These are phyloP conservation scores for Croton setiger DNA, from an alignment of 441 rosid genomes.

Conservation along the genomic window DNA sequence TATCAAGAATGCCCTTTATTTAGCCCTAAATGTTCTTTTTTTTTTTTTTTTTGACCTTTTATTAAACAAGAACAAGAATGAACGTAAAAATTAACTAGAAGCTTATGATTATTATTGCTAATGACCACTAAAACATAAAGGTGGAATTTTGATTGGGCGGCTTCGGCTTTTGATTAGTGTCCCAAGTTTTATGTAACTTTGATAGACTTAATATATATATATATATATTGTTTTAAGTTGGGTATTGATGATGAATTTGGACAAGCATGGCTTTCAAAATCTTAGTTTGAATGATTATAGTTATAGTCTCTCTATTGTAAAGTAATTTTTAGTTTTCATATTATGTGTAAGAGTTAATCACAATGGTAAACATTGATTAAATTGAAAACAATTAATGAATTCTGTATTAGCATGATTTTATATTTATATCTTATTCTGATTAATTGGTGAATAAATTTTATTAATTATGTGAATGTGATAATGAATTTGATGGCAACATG, in stretches of 20 bases:
- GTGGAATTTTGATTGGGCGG: too few species aligned
- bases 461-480: too few species aligned
- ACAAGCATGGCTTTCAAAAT: conserved; percentile 9
- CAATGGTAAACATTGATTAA: too few species aligned
- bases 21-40: not conserved
- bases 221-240: not conserved
- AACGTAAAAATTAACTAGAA: not conserved
- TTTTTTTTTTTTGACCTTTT: not conserved
- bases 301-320: not conserved
- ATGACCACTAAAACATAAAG: not conserved
- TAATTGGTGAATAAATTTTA: too few species aligned
- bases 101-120: conserved; percentile 1
- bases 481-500: too few species aligned
- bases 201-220: not conserved
- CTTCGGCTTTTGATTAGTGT: not conserved
- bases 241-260: conserved; percentile 5
- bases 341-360: not conserved
- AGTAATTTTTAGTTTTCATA: not conserved
- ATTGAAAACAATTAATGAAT: too few species aligned
- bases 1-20: not conserved
- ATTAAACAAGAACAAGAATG: not conserved
- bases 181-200: not conserved
- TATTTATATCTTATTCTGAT: too few species aligned
- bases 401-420: too few species aligned
- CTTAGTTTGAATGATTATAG: conserved; percentile 9